Evolutionary conservation across 2,329 filamentous ascomycete species (phyloP), one percentile per base, ranked within the genome.

Genomic region (Sphaceloma murrayae): DNA sequence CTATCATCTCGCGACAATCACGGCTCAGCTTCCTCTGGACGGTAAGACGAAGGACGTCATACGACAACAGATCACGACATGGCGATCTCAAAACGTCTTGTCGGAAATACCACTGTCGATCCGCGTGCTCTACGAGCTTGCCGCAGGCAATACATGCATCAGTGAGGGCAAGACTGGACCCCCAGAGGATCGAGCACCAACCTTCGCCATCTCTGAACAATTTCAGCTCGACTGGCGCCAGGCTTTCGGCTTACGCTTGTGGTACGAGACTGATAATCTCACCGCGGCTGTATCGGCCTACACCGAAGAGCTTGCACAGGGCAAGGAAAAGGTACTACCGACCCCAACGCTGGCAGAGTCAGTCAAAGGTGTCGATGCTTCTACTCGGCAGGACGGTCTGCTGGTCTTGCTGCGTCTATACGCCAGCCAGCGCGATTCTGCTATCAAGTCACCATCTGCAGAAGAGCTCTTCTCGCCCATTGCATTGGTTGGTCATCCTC

Each of bases 191-290:
- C 80, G 83, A 33, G 74, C 82, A 29, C 74, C 80, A 10, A 81
- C 81, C 0, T 94, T 98, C 58, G 73, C 79, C 44, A 84, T 98
- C 51, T 84, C 86, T 1, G 75, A 83, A 54, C 80, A 80, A 34
- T 98, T 95, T 59, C 78, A 78, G 3, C 70, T 98, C 26, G 84
- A 93, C 59, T 98, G 91, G 91, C 80, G 85, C 60, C 88, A 94
- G 58, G 81, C 88, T 0, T 94, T 98, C 61, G 89, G 85, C 8
- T 72, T 98, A 39, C 79, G 88, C 32, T 70, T 98, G 1, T 96
- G 87, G 84, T 98, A 94, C 60, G 80, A 80, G 33, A 83, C 79
- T 30, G 82, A 87, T 33, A 73, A 78, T 26, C 71, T 95, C 32
- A 76, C 80, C 39, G 68, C 72, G 34, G 88, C 88, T 2, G 80